Base-by-base conservation (phyloP, 2,329 filamentous ascomycete species). In the Paradendryphiella salina region DNA sequence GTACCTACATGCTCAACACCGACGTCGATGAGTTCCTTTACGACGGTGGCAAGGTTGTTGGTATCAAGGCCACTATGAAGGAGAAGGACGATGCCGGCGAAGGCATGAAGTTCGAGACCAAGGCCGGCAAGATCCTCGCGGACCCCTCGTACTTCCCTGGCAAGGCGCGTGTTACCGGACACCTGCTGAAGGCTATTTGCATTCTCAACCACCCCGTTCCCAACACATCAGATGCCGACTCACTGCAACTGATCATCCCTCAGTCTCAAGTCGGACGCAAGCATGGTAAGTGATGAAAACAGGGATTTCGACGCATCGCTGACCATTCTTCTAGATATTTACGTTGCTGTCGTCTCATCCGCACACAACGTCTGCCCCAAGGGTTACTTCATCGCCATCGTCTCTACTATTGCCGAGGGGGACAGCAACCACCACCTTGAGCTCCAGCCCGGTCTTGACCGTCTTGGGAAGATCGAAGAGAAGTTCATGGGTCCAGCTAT, bases 1-100 rank as follows among this genome's bases (percentile, higher is more conserved):
- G 94, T 65, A 99, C 94, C 42, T 99, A 99, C 79, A 99, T 99
- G 92, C 87, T 99, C 69, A 97, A 97, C 82, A 96, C 94, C 64
- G 85, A 86, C 63, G 83, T 99, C 48, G 89, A 97, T 59, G 94
- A 99, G 80, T 79, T 99, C 61, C 75, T 88, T 55, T 96, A 94
- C 72, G 90, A 95, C 52, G 84, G 80, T 48, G 84, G 82, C 71
- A 96, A 95, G 81, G 89, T 93, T n/a, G 82, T 85, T 13, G 94
- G 94, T 50, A 97, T 99, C 80, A 95, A 95, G 80, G 94, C 94
- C 42, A 96, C 94, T 64, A 97, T 97, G 92, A 87, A 86, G 72
- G 89, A 89, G 73, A 85, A 86, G 56, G 89, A 90, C 53, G 89
- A 91, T 73, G 80, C 82, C 59, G 82, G 80, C 48, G 80, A 85